Conservation (phyloP, 441 rosid species). For the Bruguiera hainesii region DNA sequence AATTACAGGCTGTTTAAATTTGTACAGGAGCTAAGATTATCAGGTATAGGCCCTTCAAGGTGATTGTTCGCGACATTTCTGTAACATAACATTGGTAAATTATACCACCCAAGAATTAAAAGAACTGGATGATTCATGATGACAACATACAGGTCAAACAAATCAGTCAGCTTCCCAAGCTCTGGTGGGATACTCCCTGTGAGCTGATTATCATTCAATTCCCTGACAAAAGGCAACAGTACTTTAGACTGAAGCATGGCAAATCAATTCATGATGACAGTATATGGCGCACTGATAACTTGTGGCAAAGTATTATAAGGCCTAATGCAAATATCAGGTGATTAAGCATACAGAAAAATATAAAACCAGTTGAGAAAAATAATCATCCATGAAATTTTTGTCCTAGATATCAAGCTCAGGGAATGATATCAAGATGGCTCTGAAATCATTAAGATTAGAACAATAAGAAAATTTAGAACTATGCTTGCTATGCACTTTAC, state of each 20-base stretch:
- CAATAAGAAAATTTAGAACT: slow-evolving; percentile 4
- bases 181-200: slow-evolving; percentile 73
- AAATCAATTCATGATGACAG: background rate
- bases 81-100: slow-evolving; percentile 16
- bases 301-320: too few relatives aligned
- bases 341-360: background rate
- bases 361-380: background rate
- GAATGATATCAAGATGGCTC: background rate
- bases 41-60: slow-evolving; percentile 84
- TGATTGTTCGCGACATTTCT: slow-evolving; percentile 84
- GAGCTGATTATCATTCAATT: slow-evolving; percentile 75
- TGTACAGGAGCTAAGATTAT: slow-evolving; percentile 77
- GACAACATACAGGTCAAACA: slow-evolving; percentile 75
- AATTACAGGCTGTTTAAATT: slow-evolving; percentile 89
- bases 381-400: background rate
- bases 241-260: slow-evolving; percentile 4
- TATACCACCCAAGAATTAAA: background rate
- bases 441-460: too few relatives aligned
- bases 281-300: background rate
- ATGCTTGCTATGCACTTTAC: background rate
- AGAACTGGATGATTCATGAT: slow-evolving; percentile 6
- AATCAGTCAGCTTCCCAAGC: slow-evolving; percentile 92
- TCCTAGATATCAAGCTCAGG: background rate
- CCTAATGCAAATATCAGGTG: background rate
- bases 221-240: slow-evolving; percentile 45